Evolutionary conservation across 75 land plant genomes (phyloP), one percentile per base, ranked within the genome.

Genomic region (Adiantum capillusveneris): DNA sequence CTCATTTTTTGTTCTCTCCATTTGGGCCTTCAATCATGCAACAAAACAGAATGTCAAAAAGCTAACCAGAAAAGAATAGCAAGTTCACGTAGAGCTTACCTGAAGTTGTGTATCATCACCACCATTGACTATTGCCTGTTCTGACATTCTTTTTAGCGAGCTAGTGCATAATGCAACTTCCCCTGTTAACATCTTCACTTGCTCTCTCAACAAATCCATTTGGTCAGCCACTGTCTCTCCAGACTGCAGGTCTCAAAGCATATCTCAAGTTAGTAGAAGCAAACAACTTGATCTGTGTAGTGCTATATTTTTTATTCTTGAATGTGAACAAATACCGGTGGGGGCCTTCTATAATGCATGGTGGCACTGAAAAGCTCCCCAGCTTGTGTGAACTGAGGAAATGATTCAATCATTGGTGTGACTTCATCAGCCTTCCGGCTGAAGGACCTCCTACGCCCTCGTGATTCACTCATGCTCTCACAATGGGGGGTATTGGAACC

Each of bases 341-440:
- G 89, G 29, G 71, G 77, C 46, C 79, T 72, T 27, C 85, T 75
- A 16, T 83, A 83, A 68, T 46, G 52, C 11, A 64, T 54, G 44
- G 88, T 48, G 46, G 79, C 89, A 66, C 86, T 78, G 53, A 89
- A 89, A 16, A 89, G 71, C 11, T 89, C 95, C 25, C 95, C 95
- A 28, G 95, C 95, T 79, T 86, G 90, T 19, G 95, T 89, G 39
- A 75, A 74, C 59, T 77, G 79, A 13, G 68, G 69, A 66, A 78
- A 80, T 19, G 86, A 51, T 50, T 81, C 73, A 31, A 64, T 37
- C 20, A 43, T 24, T 11, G 75, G 39, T 0, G 74, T 31, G 39
- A 49, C 36, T 34, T 87, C 85, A 61, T 76, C 82, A n/a, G 55
- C 75, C 48, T 67, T 71, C 48, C 67, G 68, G 69, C 81, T 79